Conservation (phyloP, 805 yeast species). For the Wickerhamomyces strasburgensis region DNA sequence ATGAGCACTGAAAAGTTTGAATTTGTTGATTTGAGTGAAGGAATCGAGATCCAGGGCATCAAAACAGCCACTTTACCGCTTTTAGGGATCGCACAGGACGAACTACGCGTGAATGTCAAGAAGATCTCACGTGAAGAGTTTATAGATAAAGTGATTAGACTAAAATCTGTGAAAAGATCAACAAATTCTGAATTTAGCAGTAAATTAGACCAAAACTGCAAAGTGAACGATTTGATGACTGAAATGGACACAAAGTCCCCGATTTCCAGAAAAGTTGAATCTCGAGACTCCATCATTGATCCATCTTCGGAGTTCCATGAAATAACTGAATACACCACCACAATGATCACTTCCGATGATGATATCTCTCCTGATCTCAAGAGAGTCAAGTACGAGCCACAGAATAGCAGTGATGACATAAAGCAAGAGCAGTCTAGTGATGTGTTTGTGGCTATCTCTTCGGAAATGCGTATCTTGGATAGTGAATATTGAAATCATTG, state of each 20-base stretch:
- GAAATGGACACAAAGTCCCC: too few species aligned
- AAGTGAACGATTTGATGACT: too few species aligned
- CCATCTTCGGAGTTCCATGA: conserved; percentile 13
- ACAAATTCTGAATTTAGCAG: too few species aligned
- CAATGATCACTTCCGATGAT: too few species aligned
- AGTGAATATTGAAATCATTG: neutral
- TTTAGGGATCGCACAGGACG: conserved; percentile 7
- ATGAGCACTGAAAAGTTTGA: conserved; percentile 1
- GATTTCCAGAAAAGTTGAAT: neutral
- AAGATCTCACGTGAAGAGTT: conserved; percentile 4
- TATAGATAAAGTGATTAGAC: conserved; percentile 1
- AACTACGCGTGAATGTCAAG: conserved; percentile 4
- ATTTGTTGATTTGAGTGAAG: conserved; percentile 9
- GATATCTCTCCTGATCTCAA: too few species aligned
- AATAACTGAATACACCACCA: neutral
- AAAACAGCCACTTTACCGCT: conserved; percentile 1
- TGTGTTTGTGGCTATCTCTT: conserved; percentile 6
- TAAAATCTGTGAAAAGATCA: neutral
- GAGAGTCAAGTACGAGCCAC: neutral
- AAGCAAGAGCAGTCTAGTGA: conserved; percentile 13
- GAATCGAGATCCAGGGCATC: conserved; percentile 4
- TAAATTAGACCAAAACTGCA: too few species aligned
- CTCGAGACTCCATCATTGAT: neutral
- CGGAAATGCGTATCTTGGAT: conserved; percentile 4
- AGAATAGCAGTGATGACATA: conserved; percentile 1